Base-by-base conservation (phyloP, 225 moss, liverwort and hornwort species). In the Pleurozium schreberi region DNA sequence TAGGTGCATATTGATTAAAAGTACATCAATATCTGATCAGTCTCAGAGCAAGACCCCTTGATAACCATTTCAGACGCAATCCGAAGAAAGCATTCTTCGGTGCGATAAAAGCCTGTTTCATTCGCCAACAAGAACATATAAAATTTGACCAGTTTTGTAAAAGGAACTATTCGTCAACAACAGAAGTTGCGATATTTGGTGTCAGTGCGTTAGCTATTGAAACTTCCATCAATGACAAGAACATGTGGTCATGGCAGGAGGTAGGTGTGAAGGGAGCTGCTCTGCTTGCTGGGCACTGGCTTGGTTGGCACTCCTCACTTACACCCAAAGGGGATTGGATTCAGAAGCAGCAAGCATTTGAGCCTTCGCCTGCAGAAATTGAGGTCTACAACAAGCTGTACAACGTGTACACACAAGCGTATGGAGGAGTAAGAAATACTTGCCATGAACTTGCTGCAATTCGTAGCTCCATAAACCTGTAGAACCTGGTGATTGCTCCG, bases 211-310 rank as follows among this genome's bases (percentile, higher is more conserved):
- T 70, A 36, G 80, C 31, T 45, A 40, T 89, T 47, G 75, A 52
- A 59, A 64, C 11, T 85, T 83, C 87, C 71, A 49, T 62, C 30
- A 87, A 59, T 90, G 83, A 92, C 38, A 79, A 87, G 85, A 69
- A 70, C 28, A 85, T 81, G 42, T 88, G 84, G 59, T 43, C 63
- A 76, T 89, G 50, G 68, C 95, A 98, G 96, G 98, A 97, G 88
- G 98, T 98, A 58, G 98, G 98, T 52, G 96, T 98, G 68, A 97
- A 96, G 92, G 98, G 98, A 91, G 98, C 98, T 90, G 98, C 97
- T 71, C 88, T 96, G 85, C 96, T 98, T 87, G 98, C 98, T 73
- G 97, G 96, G 61, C 93, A 95, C 82, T 97, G 95, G 96, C 92
- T 97, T 82, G 98, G 96, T 75, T 98, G 98, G 98, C 93, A 97